Conservation (phyloP, 2,329 filamentous ascomycete species). For the Aspergillus sp. region DNA sequence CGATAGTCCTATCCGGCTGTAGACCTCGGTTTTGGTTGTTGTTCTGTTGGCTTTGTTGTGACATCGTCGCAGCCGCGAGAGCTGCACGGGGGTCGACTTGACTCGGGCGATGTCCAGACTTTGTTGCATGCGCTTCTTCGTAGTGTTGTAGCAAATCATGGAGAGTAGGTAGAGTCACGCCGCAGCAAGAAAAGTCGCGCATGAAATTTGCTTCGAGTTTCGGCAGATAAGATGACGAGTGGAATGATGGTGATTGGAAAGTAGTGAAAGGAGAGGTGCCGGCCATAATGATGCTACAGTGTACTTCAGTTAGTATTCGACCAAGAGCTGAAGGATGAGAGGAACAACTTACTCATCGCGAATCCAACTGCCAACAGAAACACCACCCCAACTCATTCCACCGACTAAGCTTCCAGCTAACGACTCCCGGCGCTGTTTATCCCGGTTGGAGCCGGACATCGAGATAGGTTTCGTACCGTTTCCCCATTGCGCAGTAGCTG, state of each 20-base stretch:
- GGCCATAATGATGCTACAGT: conserved; percentile 81
- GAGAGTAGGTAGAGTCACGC: conserved; percentile 81
- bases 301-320: conserved; percentile 6
- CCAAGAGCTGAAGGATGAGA: background rate
- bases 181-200: conserved; percentile 95
- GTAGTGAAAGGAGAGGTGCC: conserved; percentile 89
- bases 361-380: conserved; percentile 96
- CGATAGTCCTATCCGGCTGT: conserved; percentile 34
- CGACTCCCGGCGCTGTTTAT: conserved; percentile 58
- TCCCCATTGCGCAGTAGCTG: conserved; percentile 54
- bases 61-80: conserved; percentile 46
- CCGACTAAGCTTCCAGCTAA: conserved; percentile 63
- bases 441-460: conserved; percentile 50
- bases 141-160: conserved; percentile 97
- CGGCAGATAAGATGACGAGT: conserved; percentile 93
- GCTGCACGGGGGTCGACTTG: conserved; percentile 54
- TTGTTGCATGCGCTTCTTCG: conserved; percentile 86
- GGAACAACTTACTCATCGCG: conserved; percentile 82
- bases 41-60: conserved; percentile 50
- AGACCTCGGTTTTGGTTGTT: conserved; percentile 35
- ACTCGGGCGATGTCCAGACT: conserved; percentile 54
- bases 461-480: conserved; percentile 61
- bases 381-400: conserved; percentile 95
- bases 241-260: conserved; percentile 89
- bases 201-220: conserved; percentile 98